Evolutionary conservation across 305 asterid genomes (phyloP), one percentile per base, ranked within the genome.

Genomic region (Coffea humblotiana): DNA sequence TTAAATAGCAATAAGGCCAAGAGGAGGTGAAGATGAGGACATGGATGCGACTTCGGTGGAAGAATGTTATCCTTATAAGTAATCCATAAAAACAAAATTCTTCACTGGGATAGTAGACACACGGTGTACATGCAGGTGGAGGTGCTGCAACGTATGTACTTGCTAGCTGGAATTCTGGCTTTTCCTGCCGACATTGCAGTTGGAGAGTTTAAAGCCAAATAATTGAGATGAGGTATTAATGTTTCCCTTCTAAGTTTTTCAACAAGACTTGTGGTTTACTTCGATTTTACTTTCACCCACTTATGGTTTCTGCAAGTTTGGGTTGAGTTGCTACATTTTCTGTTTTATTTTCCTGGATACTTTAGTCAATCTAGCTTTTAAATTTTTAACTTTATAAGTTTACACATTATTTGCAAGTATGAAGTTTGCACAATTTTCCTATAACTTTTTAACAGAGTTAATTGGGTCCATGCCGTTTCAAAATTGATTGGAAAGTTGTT

Each of bases 121-220:
- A 78, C 86, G 91, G 90, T 88, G 73, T 80, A 87, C 94, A 90
- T 91, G 94, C 96, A 90, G 77, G 82, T 80, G 79, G 85, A 82
- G 90, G 74, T 83, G 88, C 79, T 77, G 91, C 91, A 85, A 87
- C 87, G 88, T 87, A 88, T 88, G 81, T 80, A 43, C 78, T 78
- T 83, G 87, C 86, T 84, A 88, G 94, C 91, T 87, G 90, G 85
- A 90, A 84, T 82, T 87, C 75, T 87, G 90, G 88, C 87, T 52
- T 91, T 88, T 85, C 83, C 77, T 60, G 87, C 91, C 88, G 89
- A 82, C 90, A 82, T 63, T 85, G 84, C 82, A 66, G 86, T 84
- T 90, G 88, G 78, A 83, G 83, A 80, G 64, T 83, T 81, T 85
- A 77, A 84, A 82, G 79, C 76, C 66, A 40, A 77, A 83, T 82